phyloP scores from a whole-genome alignment of 2,329 filamentous ascomycete species.

The Bipolaris victoriae region DNA sequence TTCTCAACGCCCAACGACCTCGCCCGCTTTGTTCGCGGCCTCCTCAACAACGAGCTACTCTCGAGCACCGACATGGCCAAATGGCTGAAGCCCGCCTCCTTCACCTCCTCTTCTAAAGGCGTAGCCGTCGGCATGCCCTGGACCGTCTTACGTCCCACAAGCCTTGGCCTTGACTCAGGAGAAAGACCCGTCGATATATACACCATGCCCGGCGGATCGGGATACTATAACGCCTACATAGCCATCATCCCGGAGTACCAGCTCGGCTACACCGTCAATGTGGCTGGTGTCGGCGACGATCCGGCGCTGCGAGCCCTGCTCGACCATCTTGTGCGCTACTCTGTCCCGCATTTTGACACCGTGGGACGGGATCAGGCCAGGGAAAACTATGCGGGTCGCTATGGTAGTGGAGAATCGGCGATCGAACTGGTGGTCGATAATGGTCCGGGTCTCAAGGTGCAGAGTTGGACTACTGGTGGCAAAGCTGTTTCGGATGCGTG shows the following conservation, averaged over 20 bases:
- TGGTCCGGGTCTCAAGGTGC: background rate
- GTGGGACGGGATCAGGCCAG: background rate
- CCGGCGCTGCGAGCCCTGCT: background rate
- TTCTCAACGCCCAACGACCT: background rate
- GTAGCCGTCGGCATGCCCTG: background rate
- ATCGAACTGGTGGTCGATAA: background rate
- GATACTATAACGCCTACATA: background rate
- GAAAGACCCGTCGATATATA: background rate
- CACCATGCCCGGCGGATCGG: background rate
- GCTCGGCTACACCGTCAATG: background rate
- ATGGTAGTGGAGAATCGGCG: background rate
- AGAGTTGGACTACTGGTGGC: background rate
- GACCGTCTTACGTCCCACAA: background rate
- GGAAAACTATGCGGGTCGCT: background rate
- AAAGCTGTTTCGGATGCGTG: background rate
- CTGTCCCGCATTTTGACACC: background rate
- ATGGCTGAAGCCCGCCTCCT: background rate
- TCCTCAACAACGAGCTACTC: conserved; percentile 1
- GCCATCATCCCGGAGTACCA: background rate
- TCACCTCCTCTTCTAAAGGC: background rate
- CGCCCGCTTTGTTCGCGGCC: background rate
- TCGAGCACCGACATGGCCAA: background rate
- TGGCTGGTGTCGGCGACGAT: background rate
- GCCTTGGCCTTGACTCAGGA: background rate
- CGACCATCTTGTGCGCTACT: background rate